Percentiles rank a stretch among this genome's conserved stretches.
Evolutionary conservation across 2,329 filamentous ascomycete species (phyloP).

Genomic region (Dothistroma septosporum): DNA sequence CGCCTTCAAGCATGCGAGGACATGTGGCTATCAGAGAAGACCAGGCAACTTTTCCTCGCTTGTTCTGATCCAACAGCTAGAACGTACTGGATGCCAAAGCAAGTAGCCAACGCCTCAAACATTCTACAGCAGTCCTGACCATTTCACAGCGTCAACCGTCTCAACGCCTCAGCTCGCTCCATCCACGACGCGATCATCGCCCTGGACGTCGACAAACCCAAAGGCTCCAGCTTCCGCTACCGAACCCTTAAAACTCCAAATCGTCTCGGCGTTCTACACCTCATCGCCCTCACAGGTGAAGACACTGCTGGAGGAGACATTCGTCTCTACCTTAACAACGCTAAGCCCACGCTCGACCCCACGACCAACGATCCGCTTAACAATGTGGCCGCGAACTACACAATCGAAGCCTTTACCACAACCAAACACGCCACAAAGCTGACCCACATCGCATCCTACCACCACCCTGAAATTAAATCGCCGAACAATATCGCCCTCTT

Average conservation of each 20-base stretch:
- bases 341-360: constrained; percentile 14
- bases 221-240: constrained; percentile 18
- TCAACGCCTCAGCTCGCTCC: constrained; percentile 20
- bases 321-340: constrained; percentile 20
- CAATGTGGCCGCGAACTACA: constrained; percentile 17
- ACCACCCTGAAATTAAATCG: constrained; percentile 17
- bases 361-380: constrained; percentile 14
- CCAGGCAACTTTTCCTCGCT: constrained; percentile 23
- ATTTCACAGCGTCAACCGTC: constrained; percentile 10
- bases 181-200: constrained; percentile 23
- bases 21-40: constrained; percentile 24
- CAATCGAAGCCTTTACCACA: constrained; percentile 20
- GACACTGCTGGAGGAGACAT: constrained; percentile 6
- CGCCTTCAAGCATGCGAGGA: constrained; percentile 24
- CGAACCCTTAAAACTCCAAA: constrained; percentile 15
- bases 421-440: constrained; percentile 6
- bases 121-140: background rate
- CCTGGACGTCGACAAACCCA: constrained; percentile 21
- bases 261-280: constrained; percentile 15
- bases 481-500: constrained; percentile 23
- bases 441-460: constrained; percentile 13
- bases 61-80: constrained; percentile 18
- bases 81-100: constrained; percentile 24
- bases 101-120: background rate
- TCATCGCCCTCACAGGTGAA: constrained; percentile 19